Evolutionary conservation across 2,329 filamentous ascomycete genomes (phyloP).

Genomic region (Thermochaetoides dissita): DNA sequence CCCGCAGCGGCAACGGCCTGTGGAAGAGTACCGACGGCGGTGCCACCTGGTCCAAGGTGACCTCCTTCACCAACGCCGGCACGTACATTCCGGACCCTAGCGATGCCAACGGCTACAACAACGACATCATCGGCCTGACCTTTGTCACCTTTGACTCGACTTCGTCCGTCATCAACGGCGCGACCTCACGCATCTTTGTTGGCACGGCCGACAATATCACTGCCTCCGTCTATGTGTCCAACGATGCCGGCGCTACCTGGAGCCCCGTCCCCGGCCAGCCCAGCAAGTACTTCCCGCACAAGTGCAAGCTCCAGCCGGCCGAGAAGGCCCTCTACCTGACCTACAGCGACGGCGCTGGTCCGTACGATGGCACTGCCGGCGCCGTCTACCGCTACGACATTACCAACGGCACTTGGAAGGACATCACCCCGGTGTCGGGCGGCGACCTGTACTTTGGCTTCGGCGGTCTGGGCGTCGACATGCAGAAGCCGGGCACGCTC

Average conservation of each 20-base stretch:
- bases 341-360: conserved; percentile 40
- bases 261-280: conserved; percentile 35
- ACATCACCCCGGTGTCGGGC: conserved; percentile 41
- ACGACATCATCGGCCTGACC: conserved; percentile 32
- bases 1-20: conserved; percentile 43
- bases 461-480: conserved; percentile 39
- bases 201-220: conserved; percentile 39
- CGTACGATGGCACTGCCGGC: conserved; percentile 41
- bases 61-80: conserved; percentile 36
- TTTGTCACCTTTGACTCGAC: conserved; percentile 44
- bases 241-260: conserved; percentile 40
- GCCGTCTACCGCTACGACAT: conserved; percentile 42
- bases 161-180: conserved; percentile 28
- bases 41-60: conserved; percentile 38
- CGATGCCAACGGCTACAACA: conserved; percentile 30
- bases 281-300: conserved; percentile 37
- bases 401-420: conserved; percentile 31
- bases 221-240: conserved; percentile 38
- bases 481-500: conserved; percentile 39
- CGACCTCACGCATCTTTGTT: conserved; percentile 43
- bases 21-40: conserved; percentile 45
- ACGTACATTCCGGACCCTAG: conserved; percentile 32
- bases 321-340: conserved; percentile 41
- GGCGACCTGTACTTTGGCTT: conserved; percentile 37
- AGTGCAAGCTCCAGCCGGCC: conserved; percentile 32